Conservation (phyloP, 257 asterid species). For the Eucommia ulmoides region DNA sequence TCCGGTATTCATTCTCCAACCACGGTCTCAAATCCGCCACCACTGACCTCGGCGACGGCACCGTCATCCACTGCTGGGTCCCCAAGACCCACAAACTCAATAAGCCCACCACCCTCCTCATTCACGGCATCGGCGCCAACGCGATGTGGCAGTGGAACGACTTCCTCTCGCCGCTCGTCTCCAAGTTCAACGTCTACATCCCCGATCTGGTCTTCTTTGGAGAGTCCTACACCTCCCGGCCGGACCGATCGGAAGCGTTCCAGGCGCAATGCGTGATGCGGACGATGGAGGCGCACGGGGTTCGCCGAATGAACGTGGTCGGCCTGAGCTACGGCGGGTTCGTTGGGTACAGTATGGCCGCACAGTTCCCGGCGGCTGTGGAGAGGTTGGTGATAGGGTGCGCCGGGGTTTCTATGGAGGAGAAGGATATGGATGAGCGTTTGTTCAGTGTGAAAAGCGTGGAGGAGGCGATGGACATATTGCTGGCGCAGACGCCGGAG, state of each 20-base stretch:
- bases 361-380: conserved; percentile 44
- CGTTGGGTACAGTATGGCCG: background rate
- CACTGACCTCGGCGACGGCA: conserved; percentile 50
- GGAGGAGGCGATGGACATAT: conserved; percentile 48
- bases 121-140: conserved; percentile 81
- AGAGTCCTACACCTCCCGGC: background rate
- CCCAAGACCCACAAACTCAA: conserved; percentile 43
- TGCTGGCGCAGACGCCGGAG: conserved; percentile 60
- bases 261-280: conserved; percentile 1
- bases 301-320: background rate
- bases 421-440: conserved; percentile 68
- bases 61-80: conserved; percentile 61
- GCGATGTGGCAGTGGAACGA: conserved; percentile 94
- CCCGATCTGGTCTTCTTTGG: background rate
- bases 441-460: conserved; percentile 58
- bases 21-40: conserved; percentile 57
- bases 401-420: conserved; percentile 68
- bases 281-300: background rate
- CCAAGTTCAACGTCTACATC: background rate
- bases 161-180: conserved; percentile 34
- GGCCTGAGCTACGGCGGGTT: conserved; percentile 2
- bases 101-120: conserved; percentile 42
- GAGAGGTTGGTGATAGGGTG: conserved; percentile 60
- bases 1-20: conserved; percentile 43
- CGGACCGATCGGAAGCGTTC: background rate